phyloP scores from a whole-genome alignment of 2,329 filamentous ascomycete species.

The Arthrobotrys pseudoclavata region DNA sequence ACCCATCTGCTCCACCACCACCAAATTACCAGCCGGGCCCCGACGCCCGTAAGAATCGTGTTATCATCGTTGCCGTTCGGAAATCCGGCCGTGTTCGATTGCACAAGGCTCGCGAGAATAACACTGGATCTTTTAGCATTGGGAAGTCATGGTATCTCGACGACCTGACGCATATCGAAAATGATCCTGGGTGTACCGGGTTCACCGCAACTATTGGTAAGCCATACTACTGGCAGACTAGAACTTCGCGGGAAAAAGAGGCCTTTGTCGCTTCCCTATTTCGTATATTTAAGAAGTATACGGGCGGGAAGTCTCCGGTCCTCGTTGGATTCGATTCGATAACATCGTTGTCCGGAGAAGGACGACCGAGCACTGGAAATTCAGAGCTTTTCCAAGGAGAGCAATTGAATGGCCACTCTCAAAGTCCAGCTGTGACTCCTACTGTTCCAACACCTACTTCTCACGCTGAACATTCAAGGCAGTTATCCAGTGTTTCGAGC shows the following conservation, averaged over 20 bases:
- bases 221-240: conserved; percentile 96
- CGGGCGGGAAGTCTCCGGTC: conserved; percentile 83
- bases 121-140: conserved; percentile 93
- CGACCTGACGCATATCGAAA: conserved; percentile 85
- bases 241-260: conserved; percentile 95
- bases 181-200: conserved; percentile 81
- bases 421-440: conserved; percentile 32
- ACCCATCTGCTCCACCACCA: conserved; percentile 86
- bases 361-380: conserved; percentile 49
- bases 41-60: conserved; percentile 86
- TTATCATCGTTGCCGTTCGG: conserved; percentile 93
- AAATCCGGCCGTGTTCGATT: conserved; percentile 93
- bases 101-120: conserved; percentile 97
- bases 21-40: conserved; percentile 76
- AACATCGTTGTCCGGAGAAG: conserved; percentile 41
- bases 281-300: conserved; percentile 98
- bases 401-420: conserved; percentile 36
- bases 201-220: conserved; percentile 92
- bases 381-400: conserved; percentile 48
- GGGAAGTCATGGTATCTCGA: conserved; percentile 98
- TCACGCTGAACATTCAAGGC: conserved; percentile 33
- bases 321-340: conserved; percentile 81
- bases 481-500: conserved; percentile 28
- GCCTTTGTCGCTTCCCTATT: conserved; percentile 97
- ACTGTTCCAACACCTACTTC: conserved; percentile 24